Conservation (phyloP, 371 early-diverging fungal species). For the Antonospora locustae region DNA sequence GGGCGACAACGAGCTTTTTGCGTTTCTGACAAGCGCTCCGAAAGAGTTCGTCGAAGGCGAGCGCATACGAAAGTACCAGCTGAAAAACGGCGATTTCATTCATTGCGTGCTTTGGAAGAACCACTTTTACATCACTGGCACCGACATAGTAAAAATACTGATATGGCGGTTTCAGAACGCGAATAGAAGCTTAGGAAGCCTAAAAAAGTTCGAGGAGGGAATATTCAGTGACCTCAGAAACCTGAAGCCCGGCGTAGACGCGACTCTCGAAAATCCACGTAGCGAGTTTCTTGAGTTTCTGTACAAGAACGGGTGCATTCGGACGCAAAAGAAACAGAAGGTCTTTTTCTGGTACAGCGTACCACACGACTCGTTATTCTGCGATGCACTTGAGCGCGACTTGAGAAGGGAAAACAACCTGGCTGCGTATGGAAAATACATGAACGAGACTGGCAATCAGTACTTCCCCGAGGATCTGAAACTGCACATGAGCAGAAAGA, state of each 20-base stretch:
- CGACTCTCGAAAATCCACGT: conserved; percentile 80
- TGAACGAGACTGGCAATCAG: too few species aligned
- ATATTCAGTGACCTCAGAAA: conserved; percentile 86
- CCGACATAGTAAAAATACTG: conserved; percentile 87
- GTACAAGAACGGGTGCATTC: conserved; percentile 86
- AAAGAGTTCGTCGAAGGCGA: conserved; percentile 55
- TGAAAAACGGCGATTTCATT: conserved; percentile 56
- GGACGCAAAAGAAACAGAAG: conserved; percentile 94
- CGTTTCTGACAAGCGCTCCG: conserved; percentile 54
- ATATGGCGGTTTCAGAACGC: conserved; percentile 77
- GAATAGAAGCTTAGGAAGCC: conserved; percentile 67
- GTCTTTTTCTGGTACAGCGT: conserved; percentile 96
- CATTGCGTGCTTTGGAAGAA: conserved; percentile 56
- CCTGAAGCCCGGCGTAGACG: conserved; percentile 87
- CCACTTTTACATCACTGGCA: conserved; percentile 63
- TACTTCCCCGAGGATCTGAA: too few species aligned
- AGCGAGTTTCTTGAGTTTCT: conserved; percentile 85
- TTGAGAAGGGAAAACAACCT: conserved; percentile 68
- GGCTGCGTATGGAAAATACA: conserved; percentile 52
- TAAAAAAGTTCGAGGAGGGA: conserved; percentile 98
- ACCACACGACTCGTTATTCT: conserved; percentile 79
- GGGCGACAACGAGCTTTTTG: conserved; percentile 54
- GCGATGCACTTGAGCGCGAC: conserved; percentile 93
- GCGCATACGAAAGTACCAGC: conserved; percentile 54
- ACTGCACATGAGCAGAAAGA: too few species aligned